phyloP scores from a whole-genome alignment of 371 early-diverging fungal genomes.

The Lichtheimia ramosa region DNA sequence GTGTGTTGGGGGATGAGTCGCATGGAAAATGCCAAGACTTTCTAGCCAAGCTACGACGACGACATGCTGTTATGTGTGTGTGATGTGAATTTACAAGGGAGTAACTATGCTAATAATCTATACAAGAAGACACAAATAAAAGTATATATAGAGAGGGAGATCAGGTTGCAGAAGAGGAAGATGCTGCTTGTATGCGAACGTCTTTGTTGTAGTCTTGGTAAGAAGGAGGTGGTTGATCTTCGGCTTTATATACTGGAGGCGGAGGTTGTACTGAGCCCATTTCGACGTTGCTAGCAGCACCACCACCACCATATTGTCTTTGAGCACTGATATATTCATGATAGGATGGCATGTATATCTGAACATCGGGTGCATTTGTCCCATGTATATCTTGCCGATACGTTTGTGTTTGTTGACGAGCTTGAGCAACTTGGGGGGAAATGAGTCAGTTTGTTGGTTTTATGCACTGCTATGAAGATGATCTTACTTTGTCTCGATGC shows the following conservation, averaged over 20 bases:
- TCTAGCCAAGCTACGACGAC: background rate
- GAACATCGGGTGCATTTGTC: background rate
- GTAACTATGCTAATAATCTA: too few species aligned
- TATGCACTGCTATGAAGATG: background rate
- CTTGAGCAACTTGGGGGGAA: constrained; percentile 2
- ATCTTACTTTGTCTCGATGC: constrained; percentile 4
- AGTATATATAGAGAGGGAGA: too few species aligned
- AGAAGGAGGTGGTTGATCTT: constrained; percentile 19
- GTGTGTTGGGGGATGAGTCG: background rate
- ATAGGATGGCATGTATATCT: constrained; percentile 4
- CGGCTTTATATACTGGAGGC: constrained; percentile 20
- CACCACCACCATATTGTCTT: background rate
- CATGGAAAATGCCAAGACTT: background rate
- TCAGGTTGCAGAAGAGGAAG: background rate
- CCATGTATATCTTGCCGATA: background rate
- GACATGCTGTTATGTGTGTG: background rate
- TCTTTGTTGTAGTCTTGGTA: constrained; percentile 24
- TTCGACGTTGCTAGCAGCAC: background rate
- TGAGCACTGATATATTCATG: constrained; percentile 3
- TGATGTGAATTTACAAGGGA: background rate
- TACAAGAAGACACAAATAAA: too few species aligned
- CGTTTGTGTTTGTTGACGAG: background rate
- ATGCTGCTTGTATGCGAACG: constrained; percentile 8
- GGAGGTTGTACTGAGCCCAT: constrained; percentile 6
- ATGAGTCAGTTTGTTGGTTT: too few species aligned